Evolutionary conservation across 257 asterid genomes (phyloP).

Genomic region (Ehretia macrophylla): DNA sequence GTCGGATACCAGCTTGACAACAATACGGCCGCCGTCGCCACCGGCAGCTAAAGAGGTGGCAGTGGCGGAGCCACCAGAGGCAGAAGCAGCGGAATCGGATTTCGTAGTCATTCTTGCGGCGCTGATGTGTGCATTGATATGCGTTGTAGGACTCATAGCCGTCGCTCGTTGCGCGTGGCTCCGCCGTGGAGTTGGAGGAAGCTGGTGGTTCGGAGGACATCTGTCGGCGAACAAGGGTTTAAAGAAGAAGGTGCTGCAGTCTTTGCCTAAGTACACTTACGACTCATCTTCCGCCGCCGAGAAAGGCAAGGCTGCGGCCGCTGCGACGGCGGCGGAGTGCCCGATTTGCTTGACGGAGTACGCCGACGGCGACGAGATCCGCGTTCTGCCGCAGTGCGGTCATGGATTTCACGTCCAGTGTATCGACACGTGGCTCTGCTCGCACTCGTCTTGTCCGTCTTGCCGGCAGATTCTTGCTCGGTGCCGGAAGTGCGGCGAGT

Average conservation of each 20-base stretch:
- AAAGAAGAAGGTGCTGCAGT: slow-evolving; percentile 35
- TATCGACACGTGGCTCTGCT: slow-evolving; percentile 55
- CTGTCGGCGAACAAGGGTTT: slow-evolving; percentile 36
- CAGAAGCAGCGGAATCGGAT: slow-evolving; percentile 29
- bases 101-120: slow-evolving; percentile 46
- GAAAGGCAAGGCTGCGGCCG: neutral
- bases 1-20: slow-evolving; percentile 8
- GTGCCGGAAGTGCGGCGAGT: slow-evolving; percentile 44
- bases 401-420: slow-evolving; percentile 50
- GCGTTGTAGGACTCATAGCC: slow-evolving; percentile 44
- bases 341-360: slow-evolving; percentile 48
- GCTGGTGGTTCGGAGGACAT: neutral
- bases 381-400: slow-evolving; percentile 55
- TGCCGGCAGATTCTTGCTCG: slow-evolving; percentile 41
- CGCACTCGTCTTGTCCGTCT: slow-evolving; percentile 65
- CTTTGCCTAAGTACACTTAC: slow-evolving; percentile 46
- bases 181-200: slow-evolving; percentile 26
- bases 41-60: neutral
- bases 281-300: slow-evolving; percentile 21
- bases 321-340: slow-evolving; percentile 30
- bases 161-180: slow-evolving; percentile 55
- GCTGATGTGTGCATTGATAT: slow-evolving; percentile 44
- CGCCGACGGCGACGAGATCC: slow-evolving; percentile 47
- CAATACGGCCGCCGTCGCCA: slow-evolving; percentile 9
- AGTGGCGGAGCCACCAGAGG: slow-evolving; percentile 27